Conservation (phyloP, 306 rosid genomes). For the Morella rubra region DNA sequence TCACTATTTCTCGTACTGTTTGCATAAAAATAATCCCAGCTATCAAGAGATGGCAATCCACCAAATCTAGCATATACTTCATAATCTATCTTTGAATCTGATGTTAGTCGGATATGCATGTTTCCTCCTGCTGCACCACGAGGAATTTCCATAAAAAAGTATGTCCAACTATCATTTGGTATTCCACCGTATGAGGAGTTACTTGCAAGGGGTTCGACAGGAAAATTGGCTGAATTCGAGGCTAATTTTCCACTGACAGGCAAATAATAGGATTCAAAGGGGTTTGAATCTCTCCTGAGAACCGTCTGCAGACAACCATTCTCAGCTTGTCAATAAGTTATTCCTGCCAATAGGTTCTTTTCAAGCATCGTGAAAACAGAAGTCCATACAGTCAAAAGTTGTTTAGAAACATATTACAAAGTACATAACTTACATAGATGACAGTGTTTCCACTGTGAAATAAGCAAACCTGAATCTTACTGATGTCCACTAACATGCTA, state of each 20-base stretch:
- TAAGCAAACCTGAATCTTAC: no score
- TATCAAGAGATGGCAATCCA: slow-evolving; percentile 78
- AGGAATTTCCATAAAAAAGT: slow-evolving; percentile 74
- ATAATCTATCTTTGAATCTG: slow-evolving; percentile 50
- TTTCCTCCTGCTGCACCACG: slow-evolving; percentile 89
- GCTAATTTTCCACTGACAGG: slow-evolving; percentile 58
- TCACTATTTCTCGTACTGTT: slow-evolving; percentile 75
- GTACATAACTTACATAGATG: slow-evolving; percentile 3
- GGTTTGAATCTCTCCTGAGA: slow-evolving; percentile 51
- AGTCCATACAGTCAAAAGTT: slow-evolving; percentile 23
- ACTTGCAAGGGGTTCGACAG: slow-evolving; percentile 69
- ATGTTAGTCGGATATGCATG: slow-evolving; percentile 58
- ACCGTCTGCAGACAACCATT: slow-evolving; percentile 85
- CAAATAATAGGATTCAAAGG: slow-evolving; percentile 82
- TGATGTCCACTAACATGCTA: slow-evolving; percentile 3
- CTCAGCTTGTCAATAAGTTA: slow-evolving; percentile 50
- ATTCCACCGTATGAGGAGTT: slow-evolving; percentile 45
- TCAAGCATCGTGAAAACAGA: slow-evolving; percentile 40
- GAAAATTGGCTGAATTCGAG: slow-evolving; percentile 57
- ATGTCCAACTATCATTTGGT: slow-evolving; percentile 63
- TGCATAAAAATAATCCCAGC: slow-evolving; percentile 78
- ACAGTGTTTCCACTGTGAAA: slow-evolving; percentile 10
- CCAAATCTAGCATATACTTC: slow-evolving; percentile 89
- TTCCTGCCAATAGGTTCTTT: slow-evolving; percentile 36
- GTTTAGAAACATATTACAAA: slow-evolving; percentile 12